phyloP scores from a whole-genome alignment of 306 rosid genomes.

The Glycine latifolia region DNA sequence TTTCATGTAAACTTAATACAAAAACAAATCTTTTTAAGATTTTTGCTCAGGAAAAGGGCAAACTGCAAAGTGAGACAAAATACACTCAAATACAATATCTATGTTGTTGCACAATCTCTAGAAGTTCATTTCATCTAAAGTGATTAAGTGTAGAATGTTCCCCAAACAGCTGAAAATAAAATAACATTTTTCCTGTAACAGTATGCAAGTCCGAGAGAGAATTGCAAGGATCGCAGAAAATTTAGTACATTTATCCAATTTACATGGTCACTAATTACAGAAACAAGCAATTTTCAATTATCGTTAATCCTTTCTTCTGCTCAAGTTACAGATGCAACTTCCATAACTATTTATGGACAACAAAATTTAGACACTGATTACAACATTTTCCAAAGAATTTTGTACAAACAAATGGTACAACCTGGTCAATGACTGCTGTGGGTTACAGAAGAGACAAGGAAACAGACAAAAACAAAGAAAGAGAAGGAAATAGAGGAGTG shows the following conservation, averaged over 20 bases:
- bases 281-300: conserved; percentile 36
- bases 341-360: conserved; percentile 47
- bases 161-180: not conserved
- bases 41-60: too few relatives aligned
- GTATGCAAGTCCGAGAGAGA: not conserved
- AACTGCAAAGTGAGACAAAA: not conserved
- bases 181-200: not conserved
- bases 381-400: conserved; percentile 68
- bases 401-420: conserved; percentile 71
- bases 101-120: not conserved
- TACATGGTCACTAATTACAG: conserved; percentile 38
- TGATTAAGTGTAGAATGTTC: not conserved
- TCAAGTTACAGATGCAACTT: conserved; percentile 49
- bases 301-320: conserved; percentile 48
- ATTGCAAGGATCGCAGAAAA: conserved; percentile 6
- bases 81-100: not conserved
- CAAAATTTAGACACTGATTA: conserved; percentile 60
- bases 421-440: conserved; percentile 54
- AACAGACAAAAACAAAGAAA: conserved; percentile 7
- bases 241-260: conserved; percentile 2
- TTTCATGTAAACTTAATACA: not conserved
- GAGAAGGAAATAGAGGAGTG: conserved; percentile 26
- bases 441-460: conserved; percentile 40
- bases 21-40: too few relatives aligned
- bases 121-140: not conserved